A percentile compares a stretch with the other conserved stretches of the same genome.
These are phyloP conservation scores for Verbena officinalis DNA, from an alignment of 257 asterid genomes.

Conservation along the genomic window DNA sequence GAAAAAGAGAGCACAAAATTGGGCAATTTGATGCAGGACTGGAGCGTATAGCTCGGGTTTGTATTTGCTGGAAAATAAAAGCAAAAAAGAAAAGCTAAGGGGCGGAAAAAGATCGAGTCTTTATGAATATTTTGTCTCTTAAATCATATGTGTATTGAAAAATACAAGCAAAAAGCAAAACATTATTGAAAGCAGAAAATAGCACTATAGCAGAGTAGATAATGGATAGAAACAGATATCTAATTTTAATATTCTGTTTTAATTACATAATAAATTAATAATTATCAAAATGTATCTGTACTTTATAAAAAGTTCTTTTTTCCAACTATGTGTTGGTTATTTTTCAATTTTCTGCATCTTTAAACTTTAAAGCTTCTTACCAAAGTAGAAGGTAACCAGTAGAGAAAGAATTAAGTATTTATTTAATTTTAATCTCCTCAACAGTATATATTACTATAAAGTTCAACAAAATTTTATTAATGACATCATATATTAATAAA, in stretches of 20 bases:
- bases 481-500: too few species aligned
- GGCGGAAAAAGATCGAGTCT: slow-evolving; percentile 36
- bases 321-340: neutral
- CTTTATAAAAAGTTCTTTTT: neutral
- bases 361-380: too few species aligned
- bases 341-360: neutral
- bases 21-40: slow-evolving; percentile 41
- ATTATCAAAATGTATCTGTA: neutral
- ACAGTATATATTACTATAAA: too few species aligned
- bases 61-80: slow-evolving; percentile 15
- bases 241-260: neutral
- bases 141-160: slow-evolving; percentile 43
- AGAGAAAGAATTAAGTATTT: too few species aligned
- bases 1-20: slow-evolving; percentile 22
- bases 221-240: too few species aligned
- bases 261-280: too few species aligned
- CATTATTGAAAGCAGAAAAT: neutral
- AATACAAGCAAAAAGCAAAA: slow-evolving; percentile 34
- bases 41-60: slow-evolving; percentile 29
- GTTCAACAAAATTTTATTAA: neutral
- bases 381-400: too few species aligned
- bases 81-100: neutral
- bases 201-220: neutral
- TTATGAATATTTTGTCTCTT: neutral
- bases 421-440: too few species aligned